Evolutionary conservation across 2,329 filamentous ascomycete genomes (phyloP).

Genomic region (Camptophora hylomeconis): DNA sequence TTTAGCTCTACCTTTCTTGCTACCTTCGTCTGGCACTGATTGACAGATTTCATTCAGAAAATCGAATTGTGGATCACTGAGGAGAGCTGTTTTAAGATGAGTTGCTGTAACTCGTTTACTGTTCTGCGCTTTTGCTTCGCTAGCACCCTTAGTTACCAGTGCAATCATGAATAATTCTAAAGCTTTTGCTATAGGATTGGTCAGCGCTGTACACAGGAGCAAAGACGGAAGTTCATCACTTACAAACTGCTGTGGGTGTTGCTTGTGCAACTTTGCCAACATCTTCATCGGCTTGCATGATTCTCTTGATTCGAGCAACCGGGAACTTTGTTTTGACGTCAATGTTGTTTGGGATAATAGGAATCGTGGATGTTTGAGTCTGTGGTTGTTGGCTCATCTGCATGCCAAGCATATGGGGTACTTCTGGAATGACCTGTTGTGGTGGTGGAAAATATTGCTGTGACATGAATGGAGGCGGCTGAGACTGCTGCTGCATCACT

Average conservation of each 20-base stretch:
- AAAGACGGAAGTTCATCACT: constrained; percentile 23
- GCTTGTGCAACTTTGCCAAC: constrained; percentile 97
- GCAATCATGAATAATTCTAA: constrained; percentile 97
- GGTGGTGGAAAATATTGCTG: constrained; percentile 4
- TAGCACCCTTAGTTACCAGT: constrained; percentile 75
- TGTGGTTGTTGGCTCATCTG: constrained; percentile 7
- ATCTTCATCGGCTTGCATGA: constrained; percentile 98
- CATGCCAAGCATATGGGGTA: constrained; percentile 3
- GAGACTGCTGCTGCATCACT: no score
- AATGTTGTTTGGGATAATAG: no score
- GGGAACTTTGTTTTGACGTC: constrained; percentile 91
- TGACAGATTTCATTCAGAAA: constrained; percentile 83
- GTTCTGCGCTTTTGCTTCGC: constrained; percentile 54
- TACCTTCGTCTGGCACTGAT: constrained; percentile 53
- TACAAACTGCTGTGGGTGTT: constrained; percentile 81
- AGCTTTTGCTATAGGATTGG: constrained; percentile 56
- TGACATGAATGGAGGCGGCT: constrained; percentile 3
- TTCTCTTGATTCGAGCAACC: constrained; percentile 92
- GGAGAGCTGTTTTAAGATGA: constrained; percentile 84
- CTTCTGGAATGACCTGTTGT: constrained; percentile 4
- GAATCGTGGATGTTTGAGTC: constrained; percentile 18
- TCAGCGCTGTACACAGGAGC: constrained; percentile 12
- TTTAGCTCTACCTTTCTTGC: constrained; percentile 14
- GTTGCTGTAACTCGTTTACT: constrained; percentile 81
- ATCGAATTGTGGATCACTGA: constrained; percentile 83